phyloP scores from a whole-genome alignment of 192 early-diverging fungal species.

The Coemansia sp. region DNA sequence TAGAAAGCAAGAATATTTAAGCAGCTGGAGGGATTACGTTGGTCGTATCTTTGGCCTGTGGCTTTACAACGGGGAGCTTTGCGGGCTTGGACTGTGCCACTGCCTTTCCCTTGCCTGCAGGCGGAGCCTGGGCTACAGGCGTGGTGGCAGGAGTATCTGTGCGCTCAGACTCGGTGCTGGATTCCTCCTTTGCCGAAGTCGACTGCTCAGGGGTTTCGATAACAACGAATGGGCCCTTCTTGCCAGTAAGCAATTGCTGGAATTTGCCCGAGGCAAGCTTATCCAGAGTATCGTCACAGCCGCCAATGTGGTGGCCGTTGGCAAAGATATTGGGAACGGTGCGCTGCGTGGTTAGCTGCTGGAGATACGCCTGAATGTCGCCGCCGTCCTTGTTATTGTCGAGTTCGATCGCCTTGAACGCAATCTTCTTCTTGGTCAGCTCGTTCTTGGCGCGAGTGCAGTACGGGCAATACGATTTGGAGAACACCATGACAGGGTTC shows the following conservation, averaged over 20 bases:
- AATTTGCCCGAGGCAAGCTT: slow-evolving; percentile 54
- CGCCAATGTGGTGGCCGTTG: slow-evolving; percentile 65
- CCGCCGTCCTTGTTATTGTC: slow-evolving; percentile 53
- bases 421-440: slow-evolving; percentile 36
- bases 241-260: slow-evolving; percentile 46
- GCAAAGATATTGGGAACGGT: slow-evolving; percentile 79
- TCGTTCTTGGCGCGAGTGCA: slow-evolving; percentile 58
- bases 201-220: slow-evolving; percentile 6
- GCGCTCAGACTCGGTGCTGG: background rate
- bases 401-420: slow-evolving; percentile 57
- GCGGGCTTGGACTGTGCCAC: background rate
- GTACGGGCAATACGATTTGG: slow-evolving; percentile 75
- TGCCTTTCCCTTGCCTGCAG: background rate
- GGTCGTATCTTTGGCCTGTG: background rate
- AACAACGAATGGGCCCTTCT: slow-evolving; percentile 5
- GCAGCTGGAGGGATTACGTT: slow-evolving; percentile 3
- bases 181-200: background rate
- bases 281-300: slow-evolving; percentile 57
- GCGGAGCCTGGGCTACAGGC: background rate
- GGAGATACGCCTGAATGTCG: slow-evolving; percentile 64
- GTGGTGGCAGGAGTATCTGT: background rate
- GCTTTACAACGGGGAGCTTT: background rate
- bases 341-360: slow-evolving; percentile 60
- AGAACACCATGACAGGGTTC: slow-evolving; percentile 65
- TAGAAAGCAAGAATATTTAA: background rate